Percentiles rank a stretch among this genome's conserved stretches.
These are phyloP conservation scores for Pezicula rhizophila DNA, from an alignment of 2,329 filamentous ascomycete species.

Conservation along the genomic window DNA sequence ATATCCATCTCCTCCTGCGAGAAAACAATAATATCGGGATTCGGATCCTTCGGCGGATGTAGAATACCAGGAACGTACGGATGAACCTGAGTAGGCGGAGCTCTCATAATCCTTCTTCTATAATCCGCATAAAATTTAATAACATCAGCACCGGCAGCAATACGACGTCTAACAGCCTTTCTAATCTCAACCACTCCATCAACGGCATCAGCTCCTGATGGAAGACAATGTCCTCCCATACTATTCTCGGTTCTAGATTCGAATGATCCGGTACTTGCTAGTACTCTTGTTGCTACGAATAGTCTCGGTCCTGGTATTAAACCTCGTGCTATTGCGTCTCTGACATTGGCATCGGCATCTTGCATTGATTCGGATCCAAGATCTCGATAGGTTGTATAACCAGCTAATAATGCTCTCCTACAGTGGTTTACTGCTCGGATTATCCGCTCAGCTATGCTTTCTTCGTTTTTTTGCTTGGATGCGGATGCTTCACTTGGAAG, in stretches of 20 bases:
- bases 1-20: conserved; percentile 43
- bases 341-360: conserved; percentile 43
- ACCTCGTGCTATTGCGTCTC: conserved; percentile 48
- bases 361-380: conserved; percentile 47
- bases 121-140: conserved; percentile 49
- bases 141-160: conserved; percentile 43
- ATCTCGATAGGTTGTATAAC: conserved; percentile 54
- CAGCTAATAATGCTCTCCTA: conserved; percentile 45
- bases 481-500: conserved; percentile 30
- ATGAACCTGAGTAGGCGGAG: conserved; percentile 29
- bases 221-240: conserved; percentile 25
- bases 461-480: conserved; percentile 48
- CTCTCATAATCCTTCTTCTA: conserved; percentile 37
- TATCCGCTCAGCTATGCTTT: conserved; percentile 49
- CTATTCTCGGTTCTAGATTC: conserved; percentile 42
- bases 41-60: conserved; percentile 33
- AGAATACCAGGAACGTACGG: conserved; percentile 22
- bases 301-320: conserved; percentile 48
- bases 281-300: conserved; percentile 46
- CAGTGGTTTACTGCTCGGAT: conserved; percentile 49
- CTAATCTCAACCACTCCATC: conserved; percentile 42
- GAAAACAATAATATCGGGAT: conserved; percentile 39
- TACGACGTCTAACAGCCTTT: conserved; percentile 38
- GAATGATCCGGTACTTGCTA: conserved; percentile 45
- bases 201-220: conserved; percentile 35